Evolutionary conservation across 495 filamentous ascomycete genomes (phyloP).

Genomic region (Penicillium subrubescens): DNA sequence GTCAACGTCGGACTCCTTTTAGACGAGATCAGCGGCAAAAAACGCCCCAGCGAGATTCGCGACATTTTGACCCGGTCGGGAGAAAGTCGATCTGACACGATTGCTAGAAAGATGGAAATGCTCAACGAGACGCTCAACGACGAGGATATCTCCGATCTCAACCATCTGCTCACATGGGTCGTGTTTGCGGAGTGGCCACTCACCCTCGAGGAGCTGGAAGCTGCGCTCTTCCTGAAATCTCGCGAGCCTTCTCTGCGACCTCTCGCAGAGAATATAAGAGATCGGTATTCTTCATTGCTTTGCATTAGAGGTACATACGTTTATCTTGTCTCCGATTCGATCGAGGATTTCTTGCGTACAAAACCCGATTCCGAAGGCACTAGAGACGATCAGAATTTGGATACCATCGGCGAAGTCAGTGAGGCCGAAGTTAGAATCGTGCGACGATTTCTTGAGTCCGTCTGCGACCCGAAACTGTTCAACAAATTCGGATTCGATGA

Average conservation of each 20-base stretch:
- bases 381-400: not conserved
- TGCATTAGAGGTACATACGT: slow-evolving; percentile 7
- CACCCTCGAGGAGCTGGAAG: slow-evolving; percentile 13
- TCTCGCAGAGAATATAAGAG: slow-evolving; percentile 17
- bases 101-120: slow-evolving; percentile 16
- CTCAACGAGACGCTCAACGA: slow-evolving; percentile 23
- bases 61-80: slow-evolving; percentile 21
- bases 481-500: slow-evolving; percentile 24
- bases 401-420: slow-evolving; percentile 8
- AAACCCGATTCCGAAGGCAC: not conserved
- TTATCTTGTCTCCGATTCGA: slow-evolving; percentile 19
- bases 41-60: slow-evolving; percentile 23
- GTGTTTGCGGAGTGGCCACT: not conserved
- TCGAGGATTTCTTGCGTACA: slow-evolving; percentile 11
- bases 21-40: slow-evolving; percentile 22
- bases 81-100: slow-evolving; percentile 20
- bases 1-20: slow-evolving; percentile 22
- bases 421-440: slow-evolving; percentile 22
- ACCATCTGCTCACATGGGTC: slow-evolving; percentile 19
- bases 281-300: slow-evolving; percentile 18
- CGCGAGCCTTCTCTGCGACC: slow-evolving; percentile 21
- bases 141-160: slow-evolving; percentile 24
- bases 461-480: slow-evolving; percentile 22
- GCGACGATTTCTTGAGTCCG: slow-evolving; percentile 18
- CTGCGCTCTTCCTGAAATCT: slow-evolving; percentile 15